Evolutionary conservation across 352 stramenopile species (phyloP).

Genomic region (Globisporangium spinosum): DNA sequence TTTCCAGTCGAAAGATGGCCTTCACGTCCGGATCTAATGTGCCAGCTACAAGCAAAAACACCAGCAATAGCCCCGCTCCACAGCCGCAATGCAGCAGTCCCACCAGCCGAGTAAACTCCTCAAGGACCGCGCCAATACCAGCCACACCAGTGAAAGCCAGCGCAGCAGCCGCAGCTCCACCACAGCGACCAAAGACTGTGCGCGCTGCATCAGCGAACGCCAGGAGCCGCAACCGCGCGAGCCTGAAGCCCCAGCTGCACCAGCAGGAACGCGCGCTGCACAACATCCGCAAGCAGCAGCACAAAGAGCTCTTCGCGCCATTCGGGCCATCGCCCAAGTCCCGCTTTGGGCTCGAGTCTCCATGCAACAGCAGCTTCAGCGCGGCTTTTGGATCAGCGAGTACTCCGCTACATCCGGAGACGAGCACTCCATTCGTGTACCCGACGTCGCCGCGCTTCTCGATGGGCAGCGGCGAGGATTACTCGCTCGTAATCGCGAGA

Average conservation of each 20-base stretch:
- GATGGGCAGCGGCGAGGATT: slow-evolving; percentile 34
- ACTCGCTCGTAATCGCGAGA: slow-evolving; percentile 29
- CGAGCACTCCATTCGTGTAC: slow-evolving; percentile 17
- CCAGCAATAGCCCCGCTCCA: neutral
- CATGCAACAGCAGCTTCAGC: no score
- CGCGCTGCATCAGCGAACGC: slow-evolving; percentile 6
- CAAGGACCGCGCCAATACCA: no score
- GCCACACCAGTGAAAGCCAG: neutral
- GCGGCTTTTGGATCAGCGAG: neutral
- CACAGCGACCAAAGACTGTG: neutral
- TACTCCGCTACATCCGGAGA: slow-evolving; percentile 27
- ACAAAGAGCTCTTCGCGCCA: slow-evolving; percentile 7
- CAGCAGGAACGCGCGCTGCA: neutral
- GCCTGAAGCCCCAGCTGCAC: neutral
- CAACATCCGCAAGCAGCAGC: neutral
- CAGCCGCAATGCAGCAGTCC: neutral
- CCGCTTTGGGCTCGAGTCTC: slow-evolving; percentile 23
- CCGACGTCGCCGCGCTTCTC: slow-evolving; percentile 22
- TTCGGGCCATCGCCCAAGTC: slow-evolving; percentile 34
- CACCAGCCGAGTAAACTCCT: neutral
- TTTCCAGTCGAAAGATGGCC: slow-evolving; percentile 14
- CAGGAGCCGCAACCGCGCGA: neutral
- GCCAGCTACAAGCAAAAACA: neutral
- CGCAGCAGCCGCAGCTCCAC: neutral
- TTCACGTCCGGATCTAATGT: neutral